Evolutionary conservation across 139 green algal species (phyloP).

Genomic region (Micractinium conductrix): DNA sequence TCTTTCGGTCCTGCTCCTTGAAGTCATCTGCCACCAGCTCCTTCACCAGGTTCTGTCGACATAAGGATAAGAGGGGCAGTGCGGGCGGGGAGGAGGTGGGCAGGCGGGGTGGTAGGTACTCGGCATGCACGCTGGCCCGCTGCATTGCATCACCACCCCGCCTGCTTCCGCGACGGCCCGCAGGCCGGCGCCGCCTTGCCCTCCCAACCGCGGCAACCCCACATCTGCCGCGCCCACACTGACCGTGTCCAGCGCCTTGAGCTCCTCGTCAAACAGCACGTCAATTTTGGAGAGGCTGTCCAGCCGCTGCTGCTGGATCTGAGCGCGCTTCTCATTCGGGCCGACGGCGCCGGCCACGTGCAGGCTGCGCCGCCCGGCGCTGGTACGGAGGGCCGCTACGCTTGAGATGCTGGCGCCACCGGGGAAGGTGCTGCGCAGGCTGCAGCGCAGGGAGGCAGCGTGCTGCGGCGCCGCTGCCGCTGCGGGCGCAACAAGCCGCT

Average conservation of each 20-base stretch:
- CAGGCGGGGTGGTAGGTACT: no score
- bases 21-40: conserved; percentile 27
- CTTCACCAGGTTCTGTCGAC: not conserved
- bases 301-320: not conserved
- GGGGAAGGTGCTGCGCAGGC: not conserved
- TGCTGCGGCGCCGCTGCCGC: not conserved
- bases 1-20: conserved; percentile 22
- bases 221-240: not conserved
- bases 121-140: no score
- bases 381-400: not conserved
- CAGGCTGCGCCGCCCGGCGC: not conserved
- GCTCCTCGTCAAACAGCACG: not conserved
- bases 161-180: no score
- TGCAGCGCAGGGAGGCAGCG: no score
- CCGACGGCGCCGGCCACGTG: not conserved
- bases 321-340: not conserved
- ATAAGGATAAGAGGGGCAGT: no score
- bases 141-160: no score
- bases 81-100: no score
- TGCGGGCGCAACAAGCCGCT: not conserved
- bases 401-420: not conserved
- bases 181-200: no score
- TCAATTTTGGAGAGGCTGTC: not conserved
- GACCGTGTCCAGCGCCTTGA: conserved; percentile 5
- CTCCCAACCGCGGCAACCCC: no score